These are phyloP conservation scores for Candida sonorensis DNA, from an alignment of 805 yeast species.

Conservation along the genomic window DNA sequence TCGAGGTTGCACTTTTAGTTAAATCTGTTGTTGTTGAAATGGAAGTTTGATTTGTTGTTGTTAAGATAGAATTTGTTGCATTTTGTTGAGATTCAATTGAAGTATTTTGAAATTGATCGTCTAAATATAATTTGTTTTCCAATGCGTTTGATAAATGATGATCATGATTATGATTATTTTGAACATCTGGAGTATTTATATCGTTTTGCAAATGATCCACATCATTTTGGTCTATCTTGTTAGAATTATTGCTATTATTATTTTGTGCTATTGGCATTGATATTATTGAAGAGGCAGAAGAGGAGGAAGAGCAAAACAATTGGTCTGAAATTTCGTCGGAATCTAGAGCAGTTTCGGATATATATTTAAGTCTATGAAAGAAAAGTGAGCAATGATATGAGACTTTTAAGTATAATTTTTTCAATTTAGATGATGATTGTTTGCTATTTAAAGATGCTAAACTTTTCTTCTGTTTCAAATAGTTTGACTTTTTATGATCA, in stretches of 20 bases:
- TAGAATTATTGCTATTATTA: too few species aligned
- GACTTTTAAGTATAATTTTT: constrained; percentile 28
- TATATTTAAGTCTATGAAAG: constrained; percentile 28
- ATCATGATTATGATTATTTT: background rate
- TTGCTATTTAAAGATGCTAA: background rate
- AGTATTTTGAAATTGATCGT: constrained; percentile 6
- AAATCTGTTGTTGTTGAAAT: background rate
- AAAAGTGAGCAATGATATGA: constrained; percentile 32
- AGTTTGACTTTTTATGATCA: too few species aligned
- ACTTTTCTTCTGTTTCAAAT: background rate
- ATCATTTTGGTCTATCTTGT: too few species aligned
- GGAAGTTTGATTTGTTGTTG: background rate
- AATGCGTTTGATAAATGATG: background rate
- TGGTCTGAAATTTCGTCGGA: constrained; percentile 45
- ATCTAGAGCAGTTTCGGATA: constrained; percentile 43
- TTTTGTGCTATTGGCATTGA: too few species aligned
- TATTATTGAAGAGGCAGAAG: constrained; percentile 4
- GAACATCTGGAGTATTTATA: too few species aligned
- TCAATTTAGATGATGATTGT: constrained; percentile 9
- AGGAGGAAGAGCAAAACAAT: constrained; percentile 32
- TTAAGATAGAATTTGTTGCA: background rate
- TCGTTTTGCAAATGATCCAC: background rate
- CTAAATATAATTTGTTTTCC: constrained; percentile 9
- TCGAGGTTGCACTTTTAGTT: background rate
- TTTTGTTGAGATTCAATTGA: constrained; percentile 2